These are phyloP conservation scores for Cyclaneusma minus DNA, from an alignment of 2,329 filamentous ascomycete species.

Conservation along the genomic window DNA sequence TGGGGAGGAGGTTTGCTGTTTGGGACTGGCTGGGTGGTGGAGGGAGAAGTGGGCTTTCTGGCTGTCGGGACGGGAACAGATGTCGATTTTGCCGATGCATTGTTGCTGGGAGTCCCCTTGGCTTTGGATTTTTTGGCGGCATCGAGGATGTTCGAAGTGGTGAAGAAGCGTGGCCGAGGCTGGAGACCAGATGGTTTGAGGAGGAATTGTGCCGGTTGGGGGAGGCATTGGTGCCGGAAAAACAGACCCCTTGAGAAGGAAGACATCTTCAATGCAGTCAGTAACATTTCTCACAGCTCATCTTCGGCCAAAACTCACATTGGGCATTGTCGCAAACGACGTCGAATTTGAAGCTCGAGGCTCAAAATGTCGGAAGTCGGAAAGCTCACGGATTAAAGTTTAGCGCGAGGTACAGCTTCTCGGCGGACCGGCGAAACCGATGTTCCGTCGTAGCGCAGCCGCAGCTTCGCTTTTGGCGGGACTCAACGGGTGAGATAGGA, in stretches of 20 bases:
- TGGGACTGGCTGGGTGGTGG: not conserved
- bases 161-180: slow-evolving; percentile 9
- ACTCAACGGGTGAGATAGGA: slow-evolving; percentile 8
- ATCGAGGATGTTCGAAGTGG: slow-evolving; percentile 8
- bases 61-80: slow-evolving; percentile 1
- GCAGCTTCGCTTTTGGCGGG: slow-evolving; percentile 11
- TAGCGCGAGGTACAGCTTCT: not conserved
- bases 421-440: slow-evolving; percentile 1
- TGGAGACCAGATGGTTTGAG: slow-evolving; percentile 5
- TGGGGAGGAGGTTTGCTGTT: slow-evolving; percentile 2
- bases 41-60: slow-evolving; percentile 3
- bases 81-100: slow-evolving; percentile 1
- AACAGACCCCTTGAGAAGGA: slow-evolving; percentile 20
- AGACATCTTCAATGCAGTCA: slow-evolving; percentile 14
- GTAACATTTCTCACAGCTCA: not conserved
- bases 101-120: slow-evolving; percentile 3
- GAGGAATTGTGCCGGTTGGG: not conserved
- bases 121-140: slow-evolving; percentile 6
- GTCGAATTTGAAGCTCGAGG: not conserved
- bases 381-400: slow-evolving; percentile 5
- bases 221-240: slow-evolving; percentile 9
- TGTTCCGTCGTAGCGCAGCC: too few species aligned
- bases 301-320: slow-evolving; percentile 1
- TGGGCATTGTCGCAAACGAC: not conserved
- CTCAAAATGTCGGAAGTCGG: slow-evolving; percentile 1